Conservation (phyloP, 768 basidiomycete species). For the Calocybe gangraenosa region DNA sequence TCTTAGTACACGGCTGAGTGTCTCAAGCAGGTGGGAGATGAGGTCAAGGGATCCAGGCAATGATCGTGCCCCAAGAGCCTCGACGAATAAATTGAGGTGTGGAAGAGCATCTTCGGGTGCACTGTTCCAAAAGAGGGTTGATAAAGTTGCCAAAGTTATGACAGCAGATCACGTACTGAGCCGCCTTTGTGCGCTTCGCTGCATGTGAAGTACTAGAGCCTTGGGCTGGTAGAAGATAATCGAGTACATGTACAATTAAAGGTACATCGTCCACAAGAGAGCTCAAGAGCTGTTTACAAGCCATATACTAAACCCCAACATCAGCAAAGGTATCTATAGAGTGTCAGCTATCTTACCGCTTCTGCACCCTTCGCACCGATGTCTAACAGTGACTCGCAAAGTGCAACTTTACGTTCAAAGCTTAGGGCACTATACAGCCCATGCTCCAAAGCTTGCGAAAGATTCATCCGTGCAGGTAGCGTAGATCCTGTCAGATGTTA, state of each 20-base stretch:
- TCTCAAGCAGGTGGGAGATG: constrained; percentile 67
- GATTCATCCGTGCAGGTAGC: constrained; percentile 31
- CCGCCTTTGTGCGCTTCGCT: constrained; percentile 61
- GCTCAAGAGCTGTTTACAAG: constrained; percentile 47
- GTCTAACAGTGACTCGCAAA: constrained; percentile 56
- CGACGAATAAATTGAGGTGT: constrained; percentile 56
- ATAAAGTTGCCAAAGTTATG: not conserved
- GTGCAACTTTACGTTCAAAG: constrained; percentile 47
- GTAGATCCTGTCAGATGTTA: constrained; percentile 30
- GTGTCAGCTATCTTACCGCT: constrained; percentile 32
- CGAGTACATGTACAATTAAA: constrained; percentile 51
- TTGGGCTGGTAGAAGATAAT: constrained; percentile 41
- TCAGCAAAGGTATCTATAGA: not conserved
- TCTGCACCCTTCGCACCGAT: constrained; percentile 44
- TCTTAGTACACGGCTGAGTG: constrained; percentile 51
- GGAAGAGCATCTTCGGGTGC: constrained; percentile 37
- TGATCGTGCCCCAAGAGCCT: constrained; percentile 61
- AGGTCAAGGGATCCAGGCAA: constrained; percentile 71
- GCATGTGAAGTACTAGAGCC: constrained; percentile 41
- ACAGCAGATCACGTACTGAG: constrained; percentile 38
- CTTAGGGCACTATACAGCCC: constrained; percentile 55
- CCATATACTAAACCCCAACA: constrained; percentile 34
- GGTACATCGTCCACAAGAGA: constrained; percentile 44
- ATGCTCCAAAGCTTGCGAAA: constrained; percentile 43
- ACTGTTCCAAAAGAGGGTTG: constrained; percentile 14